Evolutionary conservation across 2,329 filamentous ascomycete genomes (phyloP).

Genomic region (Atkinsonella hypoxylon): DNA sequence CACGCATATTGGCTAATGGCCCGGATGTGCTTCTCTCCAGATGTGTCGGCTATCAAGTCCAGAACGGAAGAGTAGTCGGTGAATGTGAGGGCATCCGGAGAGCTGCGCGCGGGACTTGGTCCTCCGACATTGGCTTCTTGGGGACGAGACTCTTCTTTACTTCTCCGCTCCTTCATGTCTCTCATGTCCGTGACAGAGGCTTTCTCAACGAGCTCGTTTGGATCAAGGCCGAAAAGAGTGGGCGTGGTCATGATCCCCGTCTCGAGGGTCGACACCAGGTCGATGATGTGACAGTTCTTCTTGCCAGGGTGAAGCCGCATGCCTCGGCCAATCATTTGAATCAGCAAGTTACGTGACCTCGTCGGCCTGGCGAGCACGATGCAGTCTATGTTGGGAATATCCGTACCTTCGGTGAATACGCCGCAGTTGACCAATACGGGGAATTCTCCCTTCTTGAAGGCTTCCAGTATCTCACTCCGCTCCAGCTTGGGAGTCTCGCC

Average conservation of each 20-base stretch:
- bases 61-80: constrained; percentile 88
- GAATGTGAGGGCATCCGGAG: constrained; percentile 51
- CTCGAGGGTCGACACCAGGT: constrained; percentile 80
- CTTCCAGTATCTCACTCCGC: constrained; percentile 57
- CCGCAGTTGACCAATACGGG: constrained; percentile 90
- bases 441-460: constrained; percentile 65
- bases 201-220: constrained; percentile 60
- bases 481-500: constrained; percentile 61
- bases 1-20: constrained; percentile 65
- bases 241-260: constrained; percentile 83
- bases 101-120: constrained; percentile 5
- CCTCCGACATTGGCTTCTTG: constrained; percentile 8
- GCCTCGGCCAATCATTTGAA: constrained; percentile 96
- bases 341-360: constrained; percentile 78
- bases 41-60: constrained; percentile 75
- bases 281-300: constrained; percentile 83
- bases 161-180: constrained; percentile 36
- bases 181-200: constrained; percentile 52
- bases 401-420: constrained; percentile 93
- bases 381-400: constrained; percentile 96
- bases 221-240: constrained; percentile 86
- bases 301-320: constrained; percentile 76
- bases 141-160: constrained; percentile 24
- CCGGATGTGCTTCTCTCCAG: constrained; percentile 67
- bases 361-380: constrained; percentile 81